Evolutionary conservation across 2,329 filamentous ascomycete genomes (phyloP), one percentile per base, ranked within the genome.

Genomic region (Fusarium sp.): DNA sequence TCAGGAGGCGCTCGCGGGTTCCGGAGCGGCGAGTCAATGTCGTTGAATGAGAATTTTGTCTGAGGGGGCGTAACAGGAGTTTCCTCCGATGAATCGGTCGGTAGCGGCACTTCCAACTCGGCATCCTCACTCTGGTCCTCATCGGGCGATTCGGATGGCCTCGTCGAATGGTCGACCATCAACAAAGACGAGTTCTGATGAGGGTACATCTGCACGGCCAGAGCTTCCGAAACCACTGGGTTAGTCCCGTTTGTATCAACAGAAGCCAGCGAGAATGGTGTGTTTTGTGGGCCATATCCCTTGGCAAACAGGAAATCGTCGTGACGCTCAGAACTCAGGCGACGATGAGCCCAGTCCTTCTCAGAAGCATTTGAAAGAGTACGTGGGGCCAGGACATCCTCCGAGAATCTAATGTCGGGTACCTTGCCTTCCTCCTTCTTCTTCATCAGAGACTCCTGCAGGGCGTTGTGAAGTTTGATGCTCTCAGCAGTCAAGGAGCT

Each of bases 151-250:
- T 87, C 86, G 0, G 86, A 87, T 27, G 85, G 86, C 77, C 84
- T 87, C 46, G 82, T 84, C 11, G 86, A 86, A 76, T 91, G 87
- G 72, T 91, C 83, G 33, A 92, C 87, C 80, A 92, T 85, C 46
- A 91, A 79, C 12, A 92, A 82, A 6, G 90, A 92, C 56, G 87
- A 90, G 73, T 92, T 92, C 75, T 92, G 89, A 71, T 92, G 90
- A 22, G 88, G 86, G 72, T 88, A 91, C 75, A 92, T 89, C 69
- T 86, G 90, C 64, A 92, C 86, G 42, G 88, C 89, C 77, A 88
- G 82, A 36, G 90, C 90, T 81, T 92, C 90, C 1, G 90, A 90
- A 44, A 92, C 87, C 73, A 91, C 90, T 5, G 85, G 84, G 4
- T 88, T 90, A n/a, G 90, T 91, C 36, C 85, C 87, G 40, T 84